phyloP scores from a whole-genome alignment of 139 green algal genomes.

The Chlamydomonas eustigma region DNA sequence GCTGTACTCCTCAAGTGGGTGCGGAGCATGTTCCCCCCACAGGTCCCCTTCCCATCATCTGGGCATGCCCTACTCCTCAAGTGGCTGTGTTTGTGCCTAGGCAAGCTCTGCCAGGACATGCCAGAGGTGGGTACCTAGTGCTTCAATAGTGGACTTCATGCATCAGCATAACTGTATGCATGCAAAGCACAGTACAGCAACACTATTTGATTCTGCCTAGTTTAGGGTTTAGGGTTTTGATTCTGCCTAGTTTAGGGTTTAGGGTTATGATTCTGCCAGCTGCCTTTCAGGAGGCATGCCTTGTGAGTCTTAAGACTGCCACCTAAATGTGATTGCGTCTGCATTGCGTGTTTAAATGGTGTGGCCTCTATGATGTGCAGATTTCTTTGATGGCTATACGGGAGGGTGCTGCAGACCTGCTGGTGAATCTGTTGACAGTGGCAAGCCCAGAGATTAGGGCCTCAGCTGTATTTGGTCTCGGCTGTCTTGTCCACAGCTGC shows the following conservation, averaged over 20 bases:
- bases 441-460: constrained; percentile 73
- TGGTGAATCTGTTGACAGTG: constrained; percentile 53
- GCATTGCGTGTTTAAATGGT: background rate
- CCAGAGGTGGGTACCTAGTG: constrained; percentile 47
- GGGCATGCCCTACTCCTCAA: constrained; percentile 70
- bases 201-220: no score
- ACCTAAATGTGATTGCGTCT: no score
- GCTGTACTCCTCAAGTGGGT: constrained; percentile 48
- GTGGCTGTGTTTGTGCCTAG: constrained; percentile 89
- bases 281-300: no score
- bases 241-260: no score
- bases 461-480: constrained; percentile 82
- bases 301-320: no score
- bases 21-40: constrained; percentile 33
- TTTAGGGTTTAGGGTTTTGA: no score
- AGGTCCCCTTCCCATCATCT: constrained; percentile 22
- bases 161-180: no score
- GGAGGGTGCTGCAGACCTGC: constrained; percentile 45
- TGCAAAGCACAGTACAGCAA: no score
- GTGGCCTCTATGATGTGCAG: constrained; percentile 8
- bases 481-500: constrained; percentile 63
- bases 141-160: background rate
- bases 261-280: no score
- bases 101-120: constrained; percentile 74
- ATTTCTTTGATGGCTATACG: constrained; percentile 46